phyloP scores from a whole-genome alignment of 106 monocot genomes.

The Ottelia alismoides region DNA sequence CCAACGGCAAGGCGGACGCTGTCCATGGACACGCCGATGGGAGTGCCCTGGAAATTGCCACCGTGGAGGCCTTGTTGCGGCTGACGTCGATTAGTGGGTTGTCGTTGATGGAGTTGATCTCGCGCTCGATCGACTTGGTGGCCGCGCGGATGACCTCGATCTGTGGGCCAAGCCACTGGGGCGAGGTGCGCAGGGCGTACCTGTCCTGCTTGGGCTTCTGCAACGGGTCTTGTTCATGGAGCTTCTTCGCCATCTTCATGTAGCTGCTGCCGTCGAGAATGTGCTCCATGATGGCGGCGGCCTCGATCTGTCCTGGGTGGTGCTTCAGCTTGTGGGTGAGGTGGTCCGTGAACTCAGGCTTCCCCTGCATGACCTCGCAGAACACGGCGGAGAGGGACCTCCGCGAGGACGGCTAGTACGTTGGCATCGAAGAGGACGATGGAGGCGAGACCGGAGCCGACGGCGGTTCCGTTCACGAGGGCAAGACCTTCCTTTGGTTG shows the following conservation, averaged over 20 bases:
- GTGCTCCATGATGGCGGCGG: conserved; percentile 92
- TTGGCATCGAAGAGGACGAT: conserved; percentile 80
- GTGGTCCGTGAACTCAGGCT: conserved; percentile 93
- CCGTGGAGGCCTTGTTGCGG: conserved; percentile 77
- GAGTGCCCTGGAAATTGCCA: conserved; percentile 97
- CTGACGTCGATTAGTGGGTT: conserved; percentile 91
- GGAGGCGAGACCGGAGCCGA: conserved; percentile 92
- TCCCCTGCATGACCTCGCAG: conserved; percentile 94
- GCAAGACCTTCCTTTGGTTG: conserved; percentile 98
- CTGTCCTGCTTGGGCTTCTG: conserved; percentile 24
- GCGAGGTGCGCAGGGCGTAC: conserved; percentile 15
- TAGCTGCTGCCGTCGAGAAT: conserved; percentile 58
- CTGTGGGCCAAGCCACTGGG: conserved; percentile 20
- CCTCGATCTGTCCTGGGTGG: conserved; percentile 96
- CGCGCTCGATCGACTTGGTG: conserved; percentile 51
- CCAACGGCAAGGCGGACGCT: conserved; percentile 77
- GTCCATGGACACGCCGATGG: conserved; percentile 98
- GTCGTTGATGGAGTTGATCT: conserved; percentile 97
- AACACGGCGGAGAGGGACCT: conserved; percentile 76
- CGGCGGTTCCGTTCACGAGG: conserved; percentile 91
- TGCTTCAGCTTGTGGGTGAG: conserved; percentile 95
- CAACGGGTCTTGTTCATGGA: conserved; percentile 12
- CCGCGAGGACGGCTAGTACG: conserved; percentile 51
- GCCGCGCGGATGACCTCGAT: conserved; percentile 45
- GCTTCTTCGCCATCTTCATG: conserved; percentile 15